Evolutionary conservation across 2,329 filamentous ascomycete species (phyloP).

Genomic region (Epichloe baconii): DNA sequence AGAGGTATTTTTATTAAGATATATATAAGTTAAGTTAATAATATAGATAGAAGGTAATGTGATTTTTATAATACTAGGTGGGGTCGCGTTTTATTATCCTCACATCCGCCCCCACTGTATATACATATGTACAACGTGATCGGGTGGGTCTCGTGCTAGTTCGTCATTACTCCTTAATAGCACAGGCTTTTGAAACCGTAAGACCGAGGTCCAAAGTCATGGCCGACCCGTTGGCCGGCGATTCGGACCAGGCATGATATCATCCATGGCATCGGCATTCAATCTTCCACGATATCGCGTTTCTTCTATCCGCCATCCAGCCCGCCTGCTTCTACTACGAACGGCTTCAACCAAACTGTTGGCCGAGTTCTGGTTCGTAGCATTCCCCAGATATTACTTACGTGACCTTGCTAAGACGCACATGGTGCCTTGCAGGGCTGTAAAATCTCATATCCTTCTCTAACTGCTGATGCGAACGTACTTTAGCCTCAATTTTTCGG

Average conservation of each 20-base stretch:
- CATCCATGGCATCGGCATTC: neutral
- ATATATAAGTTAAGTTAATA: too few species aligned
- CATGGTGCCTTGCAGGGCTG: neutral
- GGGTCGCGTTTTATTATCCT: too few species aligned
- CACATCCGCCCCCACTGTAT: too few species aligned
- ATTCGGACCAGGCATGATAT: neutral
- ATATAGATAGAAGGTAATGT: too few species aligned
- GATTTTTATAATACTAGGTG: too few species aligned
- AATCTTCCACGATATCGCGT: neutral
- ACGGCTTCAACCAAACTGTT: neutral
- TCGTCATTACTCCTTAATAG: neutral
- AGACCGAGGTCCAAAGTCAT: slow-evolving; percentile 6
- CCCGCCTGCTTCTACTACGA: neutral
- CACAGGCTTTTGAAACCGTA: slow-evolving; percentile 1
- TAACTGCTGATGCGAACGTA: neutral
- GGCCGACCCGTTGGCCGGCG: neutral
- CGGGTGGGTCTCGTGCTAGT: neutral
- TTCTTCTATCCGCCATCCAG: neutral
- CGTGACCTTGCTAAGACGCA: neutral
- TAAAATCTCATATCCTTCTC: neutral
- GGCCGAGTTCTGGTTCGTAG: neutral
- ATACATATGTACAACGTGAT: too few species aligned
- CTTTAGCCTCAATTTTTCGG: neutral
- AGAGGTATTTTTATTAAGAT: too few species aligned
- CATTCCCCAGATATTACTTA: too few species aligned